A percentile compares a stretch with the other conserved stretches of the same genome.
Evolutionary conservation across 2,329 filamentous ascomycete species (phyloP).

Genomic region (Arthrobotrys entomopaga): DNA sequence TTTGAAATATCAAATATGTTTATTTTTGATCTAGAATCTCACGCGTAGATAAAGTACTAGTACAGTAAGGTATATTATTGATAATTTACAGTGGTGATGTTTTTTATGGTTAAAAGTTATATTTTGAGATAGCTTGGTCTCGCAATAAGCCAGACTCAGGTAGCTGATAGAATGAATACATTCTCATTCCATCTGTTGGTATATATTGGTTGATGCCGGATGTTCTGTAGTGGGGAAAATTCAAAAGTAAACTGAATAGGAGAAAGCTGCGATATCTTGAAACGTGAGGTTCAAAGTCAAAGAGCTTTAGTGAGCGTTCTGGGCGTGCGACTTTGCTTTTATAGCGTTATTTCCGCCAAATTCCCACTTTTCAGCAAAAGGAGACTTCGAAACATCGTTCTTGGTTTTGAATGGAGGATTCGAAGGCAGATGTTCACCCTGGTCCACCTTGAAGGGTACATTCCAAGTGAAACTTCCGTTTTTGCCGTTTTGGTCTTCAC

Average conservation of each 20-base stretch:
- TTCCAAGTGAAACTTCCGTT: conserved; percentile 48
- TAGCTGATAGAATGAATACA: too few relatives aligned
- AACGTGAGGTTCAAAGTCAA: too few relatives aligned
- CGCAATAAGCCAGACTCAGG: too few relatives aligned
- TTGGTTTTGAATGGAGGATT: conserved; percentile 31
- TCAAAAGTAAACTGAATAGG: background rate
- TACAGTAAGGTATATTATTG: too few relatives aligned
- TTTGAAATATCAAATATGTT: too few relatives aligned
- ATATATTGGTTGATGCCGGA: conserved; percentile 4
- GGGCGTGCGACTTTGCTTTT: conserved; percentile 25
- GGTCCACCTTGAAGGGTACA: conserved; percentile 31
- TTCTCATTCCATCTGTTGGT: too few relatives aligned
- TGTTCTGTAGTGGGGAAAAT: background rate
- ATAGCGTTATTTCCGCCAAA: conserved; percentile 29
- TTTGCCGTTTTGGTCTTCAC: conserved; percentile 20
- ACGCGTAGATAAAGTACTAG: too few relatives aligned
- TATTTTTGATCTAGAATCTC: too few relatives aligned
- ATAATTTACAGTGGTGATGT: too few relatives aligned
- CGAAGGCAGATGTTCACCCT: conserved; percentile 8
- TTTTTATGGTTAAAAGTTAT: too few relatives aligned
- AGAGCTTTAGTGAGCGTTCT: conserved; percentile 25
- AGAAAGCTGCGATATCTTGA: too few relatives aligned
- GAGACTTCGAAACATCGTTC: conserved; percentile 28
- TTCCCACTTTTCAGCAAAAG: conserved; percentile 45
- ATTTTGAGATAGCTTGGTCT: too few relatives aligned